These are phyloP conservation scores for Evansstolkia leycettana DNA, from an alignment of 495 filamentous ascomycete genomes.

Conservation along the genomic window DNA sequence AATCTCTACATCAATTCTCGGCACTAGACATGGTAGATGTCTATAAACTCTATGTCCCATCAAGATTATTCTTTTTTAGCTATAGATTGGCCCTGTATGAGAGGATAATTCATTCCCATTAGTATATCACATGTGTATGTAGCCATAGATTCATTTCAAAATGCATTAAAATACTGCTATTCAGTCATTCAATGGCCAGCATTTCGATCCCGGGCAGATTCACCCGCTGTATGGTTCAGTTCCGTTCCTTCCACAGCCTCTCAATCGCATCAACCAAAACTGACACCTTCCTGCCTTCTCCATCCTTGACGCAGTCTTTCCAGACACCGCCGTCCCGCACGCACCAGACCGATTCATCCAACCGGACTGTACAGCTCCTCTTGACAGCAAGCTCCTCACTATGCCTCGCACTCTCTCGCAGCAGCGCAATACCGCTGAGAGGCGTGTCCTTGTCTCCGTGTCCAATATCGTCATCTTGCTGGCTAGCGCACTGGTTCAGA, in stretches of 20 bases:
- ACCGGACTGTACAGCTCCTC: constrained; percentile 78
- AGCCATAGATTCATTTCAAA: too few species aligned
- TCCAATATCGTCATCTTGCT: constrained; percentile 32
- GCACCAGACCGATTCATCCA: constrained; percentile 71
- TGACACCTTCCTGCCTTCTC: constrained; percentile 49
- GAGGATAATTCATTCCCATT: too few species aligned
- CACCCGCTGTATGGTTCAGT: constrained; percentile 5
- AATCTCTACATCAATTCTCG: too few species aligned
- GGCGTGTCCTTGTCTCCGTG: constrained; percentile 30
- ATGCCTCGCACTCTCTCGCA: constrained; percentile 64
- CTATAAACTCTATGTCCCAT: too few species aligned
- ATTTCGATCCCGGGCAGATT: not conserved
- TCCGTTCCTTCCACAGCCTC: constrained; percentile 23
- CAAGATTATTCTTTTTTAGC: too few species aligned
- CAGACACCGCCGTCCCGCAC: constrained; percentile 69
- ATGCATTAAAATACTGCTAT: too few species aligned
- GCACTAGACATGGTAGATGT: too few species aligned
- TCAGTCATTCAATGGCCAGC: not conserved
- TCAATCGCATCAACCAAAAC: constrained; percentile 67
- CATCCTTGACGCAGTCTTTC: constrained; percentile 54
- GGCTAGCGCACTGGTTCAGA: constrained; percentile 64
- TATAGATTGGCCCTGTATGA: too few species aligned
- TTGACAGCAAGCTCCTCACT: constrained; percentile 55
- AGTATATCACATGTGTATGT: too few species aligned
- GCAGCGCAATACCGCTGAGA: constrained; percentile 44